Percentiles rank a stretch among this genome's conserved stretches.
Conservation (phyloP, 192 early-diverging fungal species). For the Linnemannia exigua region DNA sequence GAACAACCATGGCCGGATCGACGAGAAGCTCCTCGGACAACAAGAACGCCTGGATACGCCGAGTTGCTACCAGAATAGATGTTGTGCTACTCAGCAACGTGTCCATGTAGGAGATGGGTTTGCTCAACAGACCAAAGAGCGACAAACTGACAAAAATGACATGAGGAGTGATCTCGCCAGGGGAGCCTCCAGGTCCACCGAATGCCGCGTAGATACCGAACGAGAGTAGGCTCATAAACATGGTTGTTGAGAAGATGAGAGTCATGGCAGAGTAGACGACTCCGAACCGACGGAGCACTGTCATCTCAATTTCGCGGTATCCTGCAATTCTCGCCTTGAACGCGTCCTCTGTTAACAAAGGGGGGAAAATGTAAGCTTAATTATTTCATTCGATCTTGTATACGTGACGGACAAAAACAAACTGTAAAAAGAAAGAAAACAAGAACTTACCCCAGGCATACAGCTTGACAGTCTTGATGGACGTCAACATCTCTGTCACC, state of each 20-base stretch:
- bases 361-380: not conserved
- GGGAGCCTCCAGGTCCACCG: conserved; percentile 38
- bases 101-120: conserved; percentile 49
- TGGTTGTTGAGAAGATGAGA: conserved; percentile 30
- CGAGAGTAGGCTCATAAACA: conserved; percentile 51
- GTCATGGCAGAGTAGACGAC: conserved; percentile 40
- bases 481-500: conserved; percentile 38
- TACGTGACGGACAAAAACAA: not conserved
- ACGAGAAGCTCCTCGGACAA: conserved; percentile 39
- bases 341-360: conserved; percentile 21
- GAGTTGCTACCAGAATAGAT: conserved; percentile 70
- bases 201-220: conserved; percentile 36
- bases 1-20: not conserved
- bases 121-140: conserved; percentile 42
- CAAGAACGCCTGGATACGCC: conserved; percentile 64
- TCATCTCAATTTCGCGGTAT: conserved; percentile 38
- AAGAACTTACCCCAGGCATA: conserved; percentile 51
- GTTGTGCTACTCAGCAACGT: conserved; percentile 62
- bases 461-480: conserved; percentile 40
- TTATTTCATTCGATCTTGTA: not conserved
- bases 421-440: not conserved
- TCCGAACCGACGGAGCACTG: conserved; percentile 38
- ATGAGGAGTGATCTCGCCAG: conserved; percentile 38
- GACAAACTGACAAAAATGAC: conserved; percentile 45
- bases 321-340: conserved; percentile 26